Base-by-base conservation (phyloP, 1,284 basidiomycete genomes). In the Gomphus bonarii region DNA sequence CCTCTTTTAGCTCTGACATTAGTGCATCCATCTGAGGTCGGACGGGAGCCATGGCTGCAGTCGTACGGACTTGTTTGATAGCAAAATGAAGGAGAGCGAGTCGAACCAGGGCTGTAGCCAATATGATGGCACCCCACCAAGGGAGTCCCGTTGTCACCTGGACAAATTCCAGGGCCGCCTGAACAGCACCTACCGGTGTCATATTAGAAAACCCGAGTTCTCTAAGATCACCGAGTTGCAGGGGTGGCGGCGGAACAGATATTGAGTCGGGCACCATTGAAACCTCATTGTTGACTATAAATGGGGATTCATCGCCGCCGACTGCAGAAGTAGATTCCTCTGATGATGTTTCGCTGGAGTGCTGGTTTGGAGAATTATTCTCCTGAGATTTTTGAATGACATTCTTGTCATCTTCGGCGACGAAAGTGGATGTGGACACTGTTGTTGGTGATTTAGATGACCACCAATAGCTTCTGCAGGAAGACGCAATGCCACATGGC, bases 101-200 rank as follows among this genome's bases (percentile, higher is more conserved):
- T 38, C 91, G 87, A 70, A 91, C 83, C 63, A 82, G 68, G 11
- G 89, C 63, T 20, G 88, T 85, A 49, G 86, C 81, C 6, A 76
- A 72, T 35, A 91, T 73, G 69, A 97, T 92, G 33, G 84, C 86
- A 69, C 81, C 84, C 76, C 91, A 91, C 91, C 91, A 94, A 2
- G 91, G 88, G 58, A 94, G 67, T 33, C 84, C 87, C 0, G 85
- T 85, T 44, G 77, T 71, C 56, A 88, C 82, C 62, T 93, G 84
- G 50, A 93, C 69, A 43, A 82, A 66, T 65, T 95, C 91, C 59
- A 94, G 75, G 9, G 74, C 65, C 64, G 76, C 75, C 40, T 73
- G 72, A 75, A 80, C 79, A 81, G 89, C 64, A 8, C 87, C 85
- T 1, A 81, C 75, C 6, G 84, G 79, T 58, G 74, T 75, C 69